Conservation (phyloP, 176 grass and related monocot genomes). For the Hsuehochloa calcarea region DNA sequence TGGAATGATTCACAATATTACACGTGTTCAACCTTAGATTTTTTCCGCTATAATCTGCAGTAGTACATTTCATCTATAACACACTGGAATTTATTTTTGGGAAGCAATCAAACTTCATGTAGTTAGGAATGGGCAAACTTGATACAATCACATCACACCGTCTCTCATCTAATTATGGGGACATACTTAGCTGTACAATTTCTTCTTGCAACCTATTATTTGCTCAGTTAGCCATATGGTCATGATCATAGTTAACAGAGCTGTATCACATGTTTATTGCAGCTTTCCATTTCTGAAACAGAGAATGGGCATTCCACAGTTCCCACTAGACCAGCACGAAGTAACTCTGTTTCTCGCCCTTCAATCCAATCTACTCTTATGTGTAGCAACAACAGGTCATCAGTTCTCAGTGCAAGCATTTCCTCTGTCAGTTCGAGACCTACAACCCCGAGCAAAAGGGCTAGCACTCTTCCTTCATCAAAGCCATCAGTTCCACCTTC, state of each 20-base stretch:
- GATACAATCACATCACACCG: background rate
- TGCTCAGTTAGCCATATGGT: background rate
- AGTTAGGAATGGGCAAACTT: background rate
- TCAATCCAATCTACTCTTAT: constrained; percentile 44
- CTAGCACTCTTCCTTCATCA: constrained; percentile 43
- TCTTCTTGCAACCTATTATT: background rate
- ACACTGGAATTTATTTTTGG: background rate
- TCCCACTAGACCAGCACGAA: constrained; percentile 58
- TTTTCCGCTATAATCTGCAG: background rate
- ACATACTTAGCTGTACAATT: constrained; percentile 18
- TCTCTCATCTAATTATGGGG: background rate
- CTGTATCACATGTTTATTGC: constrained; percentile 37
- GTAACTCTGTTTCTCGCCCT: constrained; percentile 64
- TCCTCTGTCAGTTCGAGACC: constrained; percentile 65
- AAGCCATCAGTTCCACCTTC: constrained; percentile 52
- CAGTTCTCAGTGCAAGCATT: constrained; percentile 62
- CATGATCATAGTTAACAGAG: constrained; percentile 33
- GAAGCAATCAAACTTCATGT: background rate
- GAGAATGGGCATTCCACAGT: constrained; percentile 58
- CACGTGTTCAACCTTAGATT: background rate
- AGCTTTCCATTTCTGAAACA: constrained; percentile 66
- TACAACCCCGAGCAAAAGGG: constrained; percentile 63
- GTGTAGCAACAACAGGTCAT: constrained; percentile 57
- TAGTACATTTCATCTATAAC: background rate
- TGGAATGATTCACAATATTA: background rate